Conservation (phyloP, 192 early-diverging fungal genomes). For the Coemansia sp. region DNA sequence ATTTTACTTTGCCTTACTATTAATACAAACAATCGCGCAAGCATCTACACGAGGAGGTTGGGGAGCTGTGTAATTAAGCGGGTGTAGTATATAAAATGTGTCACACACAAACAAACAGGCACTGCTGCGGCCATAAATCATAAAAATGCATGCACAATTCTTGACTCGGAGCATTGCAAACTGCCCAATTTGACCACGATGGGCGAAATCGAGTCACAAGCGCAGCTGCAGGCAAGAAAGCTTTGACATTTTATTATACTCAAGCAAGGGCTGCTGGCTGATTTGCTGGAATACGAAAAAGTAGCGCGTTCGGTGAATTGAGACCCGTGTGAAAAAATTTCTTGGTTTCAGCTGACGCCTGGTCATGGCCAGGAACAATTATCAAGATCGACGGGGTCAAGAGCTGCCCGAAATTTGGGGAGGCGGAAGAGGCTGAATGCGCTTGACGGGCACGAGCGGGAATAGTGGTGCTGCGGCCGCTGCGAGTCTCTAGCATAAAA, state of each 20-base stretch:
- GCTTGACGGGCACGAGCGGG: background rate
- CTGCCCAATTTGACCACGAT: no score
- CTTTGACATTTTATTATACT: no score
- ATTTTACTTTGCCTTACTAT: background rate
- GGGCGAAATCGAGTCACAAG: no score
- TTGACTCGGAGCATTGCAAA: no score
- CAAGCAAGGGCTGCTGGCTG: no score
- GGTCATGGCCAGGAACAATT: background rate
- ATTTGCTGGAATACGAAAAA: background rate
- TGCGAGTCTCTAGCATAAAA: background rate
- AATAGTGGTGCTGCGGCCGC: background rate
- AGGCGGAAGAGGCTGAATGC: background rate
- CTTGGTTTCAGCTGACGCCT: conserved; percentile 2
- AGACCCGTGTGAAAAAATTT: conserved; percentile 2
- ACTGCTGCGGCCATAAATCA: no score
- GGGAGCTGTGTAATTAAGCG: background rate
- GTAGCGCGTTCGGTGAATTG: background rate
- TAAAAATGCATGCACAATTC: no score
- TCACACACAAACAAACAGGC: no score
- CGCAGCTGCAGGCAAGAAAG: no score
- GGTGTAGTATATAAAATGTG: no score
- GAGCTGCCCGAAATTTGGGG: background rate
- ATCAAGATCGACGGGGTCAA: conserved; percentile 3
- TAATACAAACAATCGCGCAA: background rate
- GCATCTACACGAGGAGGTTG: background rate